Evolutionary conservation across 2,329 filamentous ascomycete genomes (phyloP).

Genomic region (Colletotrichum sp.): DNA sequence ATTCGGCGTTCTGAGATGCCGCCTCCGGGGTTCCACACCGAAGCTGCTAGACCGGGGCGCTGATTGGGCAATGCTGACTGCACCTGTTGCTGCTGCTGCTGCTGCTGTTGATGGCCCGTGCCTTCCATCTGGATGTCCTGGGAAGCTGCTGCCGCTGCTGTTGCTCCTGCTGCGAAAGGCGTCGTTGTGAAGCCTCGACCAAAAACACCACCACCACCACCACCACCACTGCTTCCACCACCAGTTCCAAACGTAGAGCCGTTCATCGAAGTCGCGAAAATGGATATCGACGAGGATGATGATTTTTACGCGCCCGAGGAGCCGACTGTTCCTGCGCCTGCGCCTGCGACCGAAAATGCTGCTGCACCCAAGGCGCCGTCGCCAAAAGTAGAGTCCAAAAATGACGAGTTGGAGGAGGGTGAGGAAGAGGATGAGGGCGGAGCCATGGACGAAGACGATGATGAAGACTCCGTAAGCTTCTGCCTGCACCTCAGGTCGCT

Average conservation of each 20-base stretch:
- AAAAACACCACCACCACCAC: neutral
- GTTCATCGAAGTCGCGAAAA: slow-evolving; percentile 34
- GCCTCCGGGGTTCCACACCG: neutral
- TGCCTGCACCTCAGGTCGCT: neutral
- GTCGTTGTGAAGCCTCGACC: neutral
- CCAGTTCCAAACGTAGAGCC: neutral
- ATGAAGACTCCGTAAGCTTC: slow-evolving; percentile 50
- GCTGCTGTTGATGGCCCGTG: neutral
- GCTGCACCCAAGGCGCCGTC: slow-evolving; percentile 4
- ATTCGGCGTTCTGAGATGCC: neutral
- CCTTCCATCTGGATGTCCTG: neutral
- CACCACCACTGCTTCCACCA: neutral
- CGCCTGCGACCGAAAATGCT: neutral
- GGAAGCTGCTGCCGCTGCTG: neutral
- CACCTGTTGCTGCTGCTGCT: neutral
- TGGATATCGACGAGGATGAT: slow-evolving; percentile 73
- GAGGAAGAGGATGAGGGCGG: slow-evolving; percentile 68
- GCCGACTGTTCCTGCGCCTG: slow-evolving; percentile 37
- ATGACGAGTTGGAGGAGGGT: slow-evolving; percentile 66
- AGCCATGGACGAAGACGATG: slow-evolving; percentile 66
- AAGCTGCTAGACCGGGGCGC: neutral
- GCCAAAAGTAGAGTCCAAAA: slow-evolving; percentile 29
- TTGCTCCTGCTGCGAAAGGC: neutral
- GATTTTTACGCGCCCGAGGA: slow-evolving; percentile 71
- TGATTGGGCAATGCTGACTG: neutral